These are phyloP conservation scores for Sarocladium strictum DNA, from an alignment of 2,329 filamentous ascomycete genomes.

Conservation along the genomic window DNA sequence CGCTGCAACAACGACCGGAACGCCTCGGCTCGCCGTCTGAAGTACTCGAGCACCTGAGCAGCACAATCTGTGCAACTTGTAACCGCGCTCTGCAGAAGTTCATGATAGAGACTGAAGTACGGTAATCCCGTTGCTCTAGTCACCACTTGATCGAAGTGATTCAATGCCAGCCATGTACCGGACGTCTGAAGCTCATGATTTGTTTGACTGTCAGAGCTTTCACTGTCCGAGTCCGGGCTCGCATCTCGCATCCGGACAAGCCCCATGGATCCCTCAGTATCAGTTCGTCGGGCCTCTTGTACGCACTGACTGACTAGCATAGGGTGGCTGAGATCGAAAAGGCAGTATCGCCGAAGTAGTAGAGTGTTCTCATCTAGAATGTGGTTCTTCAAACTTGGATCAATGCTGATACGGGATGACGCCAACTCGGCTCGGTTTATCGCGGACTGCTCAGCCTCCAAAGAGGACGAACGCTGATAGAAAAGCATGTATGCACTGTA, in stretches of 20 bases:
- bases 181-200: slow-evolving; percentile 33
- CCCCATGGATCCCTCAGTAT: neutral
- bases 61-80: slow-evolving; percentile 46
- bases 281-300: neutral
- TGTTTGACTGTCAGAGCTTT: slow-evolving; percentile 1
- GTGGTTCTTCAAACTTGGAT: slow-evolving; percentile 42
- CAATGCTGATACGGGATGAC: slow-evolving; percentile 37
- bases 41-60: slow-evolving; percentile 55
- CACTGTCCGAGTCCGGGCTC: neutral
- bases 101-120: slow-evolving; percentile 52
- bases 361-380: slow-evolving; percentile 68
- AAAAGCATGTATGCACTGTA: slow-evolving; percentile 98
- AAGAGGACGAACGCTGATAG: slow-evolving; percentile 73
- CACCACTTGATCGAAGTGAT: slow-evolving; percentile 70
- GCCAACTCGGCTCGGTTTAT: slow-evolving; percentile 28
- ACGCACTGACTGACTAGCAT: slow-evolving; percentile 45
- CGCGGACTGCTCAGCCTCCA: slow-evolving; percentile 41
- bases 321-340: slow-evolving; percentile 68
- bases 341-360: slow-evolving; percentile 69
- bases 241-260: neutral
- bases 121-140: slow-evolving; percentile 64
- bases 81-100: slow-evolving; percentile 42
- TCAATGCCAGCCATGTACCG: slow-evolving; percentile 50
- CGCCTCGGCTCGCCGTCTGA: slow-evolving; percentile 45
- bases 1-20: slow-evolving; percentile 61